Evolutionary conservation across 768 basidiomycete species (phyloP).

Genomic region (Candolleomyces aberdarensis): DNA sequence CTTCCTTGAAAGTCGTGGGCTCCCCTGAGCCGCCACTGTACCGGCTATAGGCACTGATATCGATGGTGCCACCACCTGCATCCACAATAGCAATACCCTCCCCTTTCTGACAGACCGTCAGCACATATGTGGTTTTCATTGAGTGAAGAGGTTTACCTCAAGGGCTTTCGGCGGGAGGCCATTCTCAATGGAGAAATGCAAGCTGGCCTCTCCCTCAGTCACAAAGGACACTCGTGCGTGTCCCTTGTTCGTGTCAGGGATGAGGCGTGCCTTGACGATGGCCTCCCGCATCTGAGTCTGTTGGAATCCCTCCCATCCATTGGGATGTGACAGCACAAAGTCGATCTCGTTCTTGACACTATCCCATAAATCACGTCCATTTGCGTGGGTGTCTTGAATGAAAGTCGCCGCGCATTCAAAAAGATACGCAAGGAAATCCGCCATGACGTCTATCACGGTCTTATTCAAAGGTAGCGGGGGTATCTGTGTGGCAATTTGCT

Average conservation of each 20-base stretch:
- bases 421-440: conserved; percentile 52
- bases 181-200: conserved; percentile 50
- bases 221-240: conserved; percentile 47
- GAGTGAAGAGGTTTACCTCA: conserved; percentile 10
- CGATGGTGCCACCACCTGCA: conserved; percentile 61
- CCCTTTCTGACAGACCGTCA: conserved; percentile 33
- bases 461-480: conserved; percentile 30
- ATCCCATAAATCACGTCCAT: conserved; percentile 7
- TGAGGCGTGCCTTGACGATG: conserved; percentile 47
- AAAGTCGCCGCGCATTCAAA: conserved; percentile 15
- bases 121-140: background rate
- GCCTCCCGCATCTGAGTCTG: conserved; percentile 53
- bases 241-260: conserved; percentile 34
- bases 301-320: conserved; percentile 60
- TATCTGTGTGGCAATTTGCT: conserved; percentile 4
- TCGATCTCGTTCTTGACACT: conserved; percentile 36
- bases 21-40: conserved; percentile 18
- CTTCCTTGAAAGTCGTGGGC: conserved; percentile 40
- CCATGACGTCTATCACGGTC: conserved; percentile 38
- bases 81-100: conserved; percentile 54
- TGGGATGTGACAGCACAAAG: conserved; percentile 58
- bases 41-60: conserved; percentile 52
- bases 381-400: conserved; percentile 11
- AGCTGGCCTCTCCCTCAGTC: conserved; percentile 60
- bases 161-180: conserved; percentile 27